These are phyloP conservation scores for Kwoniella newhampshirensis DNA, from an alignment of 768 basidiomycete species.

Conservation along the genomic window DNA sequence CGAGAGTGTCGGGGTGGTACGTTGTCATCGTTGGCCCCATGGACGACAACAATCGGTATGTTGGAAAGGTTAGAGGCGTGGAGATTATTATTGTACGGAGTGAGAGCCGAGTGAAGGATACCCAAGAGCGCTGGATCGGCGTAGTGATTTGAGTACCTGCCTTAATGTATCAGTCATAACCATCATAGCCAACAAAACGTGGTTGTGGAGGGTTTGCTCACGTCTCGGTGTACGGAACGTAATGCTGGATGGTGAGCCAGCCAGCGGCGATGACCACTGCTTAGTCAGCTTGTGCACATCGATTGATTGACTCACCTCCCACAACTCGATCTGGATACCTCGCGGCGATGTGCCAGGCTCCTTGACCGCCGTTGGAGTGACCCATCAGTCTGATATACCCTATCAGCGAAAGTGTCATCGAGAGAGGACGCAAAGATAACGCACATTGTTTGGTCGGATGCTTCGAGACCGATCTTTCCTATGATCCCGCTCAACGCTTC, in stretches of 20 bases:
- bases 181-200: no score
- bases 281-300: constrained; percentile 1
- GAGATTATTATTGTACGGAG: constrained; percentile 83
- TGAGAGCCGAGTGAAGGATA: constrained; percentile 71
- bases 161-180: no score
- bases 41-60: constrained; percentile 69
- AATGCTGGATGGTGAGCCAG: constrained; percentile 84
- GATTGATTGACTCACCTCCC: constrained; percentile 15
- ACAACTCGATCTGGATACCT: constrained; percentile 69
- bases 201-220: constrained; percentile 57
- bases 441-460: constrained; percentile 54
- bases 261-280: constrained; percentile 69
- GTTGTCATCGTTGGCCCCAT: constrained; percentile 75
- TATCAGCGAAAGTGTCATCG: neutral
- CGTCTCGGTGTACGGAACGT: constrained; percentile 71
- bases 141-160: constrained; percentile 58
- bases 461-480: constrained; percentile 29
- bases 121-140: constrained; percentile 71
- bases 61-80: constrained; percentile 74
- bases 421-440: neutral
- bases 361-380: constrained; percentile 92
- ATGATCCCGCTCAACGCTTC: constrained; percentile 62
- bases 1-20: constrained; percentile 85
- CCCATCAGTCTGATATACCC: constrained; percentile 65
- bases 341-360: constrained; percentile 75